Evolutionary conservation across 1,284 basidiomycete genomes (phyloP).

Genomic region (Tausonia pullulans): DNA sequence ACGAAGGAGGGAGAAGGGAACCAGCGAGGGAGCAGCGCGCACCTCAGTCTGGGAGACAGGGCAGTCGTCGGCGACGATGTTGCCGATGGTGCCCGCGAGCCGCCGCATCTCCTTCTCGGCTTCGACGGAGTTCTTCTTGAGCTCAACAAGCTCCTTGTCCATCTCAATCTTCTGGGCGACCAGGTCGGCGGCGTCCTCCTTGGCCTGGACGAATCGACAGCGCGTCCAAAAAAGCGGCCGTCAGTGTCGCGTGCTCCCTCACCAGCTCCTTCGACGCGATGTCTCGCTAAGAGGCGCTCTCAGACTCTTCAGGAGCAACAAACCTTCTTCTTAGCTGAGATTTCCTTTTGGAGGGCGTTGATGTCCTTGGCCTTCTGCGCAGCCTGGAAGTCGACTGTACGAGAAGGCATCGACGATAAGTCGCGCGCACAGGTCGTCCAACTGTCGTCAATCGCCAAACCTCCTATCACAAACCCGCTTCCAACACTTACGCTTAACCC

Average conservation of each 20-base stretch:
- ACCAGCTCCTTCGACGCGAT: no score
- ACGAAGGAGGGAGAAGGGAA: no score
- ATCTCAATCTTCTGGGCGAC: slow-evolving; percentile 67
- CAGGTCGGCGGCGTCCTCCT: slow-evolving; percentile 79
- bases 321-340: slow-evolving; percentile 85
- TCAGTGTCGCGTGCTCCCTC: no score
- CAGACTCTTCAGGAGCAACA: not conserved
- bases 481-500: slow-evolving; percentile 67
- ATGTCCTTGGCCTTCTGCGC: slow-evolving; percentile 69
- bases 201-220: slow-evolving; percentile 46
- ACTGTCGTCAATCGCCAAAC: slow-evolving; percentile 5
- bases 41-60: slow-evolving; percentile 86
- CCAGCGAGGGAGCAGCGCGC: slow-evolving; percentile 20
- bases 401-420: not conserved
- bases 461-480: not conserved
- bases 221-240: no score
- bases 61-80: slow-evolving; percentile 78
- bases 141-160: slow-evolving; percentile 64
- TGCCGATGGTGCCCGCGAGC: slow-evolving; percentile 68
- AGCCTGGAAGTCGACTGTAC: slow-evolving; percentile 69
- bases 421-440: not conserved
- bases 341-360: slow-evolving; percentile 87
- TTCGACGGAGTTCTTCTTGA: slow-evolving; percentile 63
- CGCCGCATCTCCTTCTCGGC: slow-evolving; percentile 65
- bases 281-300: not conserved